Conservation (phyloP, 257 asterid species). For the Sherardia arvensis region DNA sequence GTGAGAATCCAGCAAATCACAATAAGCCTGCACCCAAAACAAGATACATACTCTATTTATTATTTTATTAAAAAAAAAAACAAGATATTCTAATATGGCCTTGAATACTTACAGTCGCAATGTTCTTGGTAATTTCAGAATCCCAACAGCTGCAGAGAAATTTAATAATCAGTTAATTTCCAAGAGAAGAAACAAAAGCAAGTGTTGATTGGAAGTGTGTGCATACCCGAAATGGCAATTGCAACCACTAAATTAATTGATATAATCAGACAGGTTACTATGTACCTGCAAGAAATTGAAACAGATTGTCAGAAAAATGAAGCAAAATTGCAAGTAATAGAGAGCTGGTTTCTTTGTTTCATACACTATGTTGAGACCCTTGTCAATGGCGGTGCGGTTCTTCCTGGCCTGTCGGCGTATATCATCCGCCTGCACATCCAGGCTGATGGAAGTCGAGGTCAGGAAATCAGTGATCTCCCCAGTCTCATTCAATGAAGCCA, state of each 20-base stretch:
- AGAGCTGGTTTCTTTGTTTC: neutral
- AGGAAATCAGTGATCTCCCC: conserved; percentile 37
- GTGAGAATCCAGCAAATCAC: conserved; percentile 55
- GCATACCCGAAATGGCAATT: conserved; percentile 48
- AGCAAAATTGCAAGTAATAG: too few species aligned
- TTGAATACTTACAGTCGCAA: conserved; percentile 25
- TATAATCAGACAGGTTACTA: conserved; percentile 34
- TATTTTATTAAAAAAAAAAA: too few species aligned
- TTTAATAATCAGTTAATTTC: neutral
- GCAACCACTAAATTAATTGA: conserved; percentile 45
- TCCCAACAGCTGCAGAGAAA: conserved; percentile 31
- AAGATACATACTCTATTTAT: too few species aligned
- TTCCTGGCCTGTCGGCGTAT: conserved; percentile 50
- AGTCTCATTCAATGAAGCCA: conserved; percentile 24
- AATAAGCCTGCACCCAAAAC: conserved; percentile 41
- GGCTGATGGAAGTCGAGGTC: conserved; percentile 40
- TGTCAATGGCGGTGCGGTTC: conserved; percentile 40
- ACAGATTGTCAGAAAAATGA: neutral
- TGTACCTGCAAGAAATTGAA: conserved; percentile 33
- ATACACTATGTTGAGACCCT: conserved; percentile 47
- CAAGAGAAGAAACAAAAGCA: neutral
- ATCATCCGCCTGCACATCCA: conserved; percentile 54
- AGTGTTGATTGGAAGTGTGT: neutral
- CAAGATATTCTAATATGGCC: too few species aligned
- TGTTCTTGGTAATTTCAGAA: conserved; percentile 21